Evolutionary conservation across 306 rosid species (phyloP), one percentile per base, ranked within the genome.

Genomic region (Astragalus glycyphyllos): DNA sequence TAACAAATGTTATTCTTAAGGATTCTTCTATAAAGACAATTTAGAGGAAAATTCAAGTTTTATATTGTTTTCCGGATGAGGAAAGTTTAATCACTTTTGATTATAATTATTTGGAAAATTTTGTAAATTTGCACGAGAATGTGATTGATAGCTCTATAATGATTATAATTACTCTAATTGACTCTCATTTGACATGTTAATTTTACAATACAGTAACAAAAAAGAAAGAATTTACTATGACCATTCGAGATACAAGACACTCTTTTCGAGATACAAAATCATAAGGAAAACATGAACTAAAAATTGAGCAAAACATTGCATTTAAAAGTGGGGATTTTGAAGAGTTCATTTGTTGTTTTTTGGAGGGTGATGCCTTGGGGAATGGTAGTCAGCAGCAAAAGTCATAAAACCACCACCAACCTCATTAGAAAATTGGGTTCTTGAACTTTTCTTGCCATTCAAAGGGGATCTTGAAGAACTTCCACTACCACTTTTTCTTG

Each of bases 341-440:
- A 14, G 23, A 14, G 26, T 8, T 70, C 42, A 71, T 58, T 71
- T 57, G 73, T 86, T 86, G 75, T 86, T 83, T 82, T 83, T 83
- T 4, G 90, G 90, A 11, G 90, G 87, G 46, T 83, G 90, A 69
- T 81, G 87, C 74, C 79, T 80, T 40, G 87, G 84, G 16, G 76
- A 71, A 47, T 57, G 80, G 75, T 86, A 86, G 65, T 86, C 90
- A n/a, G 87, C 79, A 17, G 68, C 78, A 54, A 86, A 80, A 58
- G 87, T 81, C 47, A 86, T 76, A 78, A 83, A 78, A 15, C 80
- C 83, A 12, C 35, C 72, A 62, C 68, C 68, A 34, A 14, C 26
- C 60, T 51, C 74, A 7, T 61, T 81, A 7, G 72, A 71, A 60
- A 35, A 71, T 60, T 55, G 72, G 12, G 23, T 77, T 13, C 78